Conservation (phyloP, 495 filamentous ascomycete genomes). For the Rostrohypoxylon terebratum region DNA sequence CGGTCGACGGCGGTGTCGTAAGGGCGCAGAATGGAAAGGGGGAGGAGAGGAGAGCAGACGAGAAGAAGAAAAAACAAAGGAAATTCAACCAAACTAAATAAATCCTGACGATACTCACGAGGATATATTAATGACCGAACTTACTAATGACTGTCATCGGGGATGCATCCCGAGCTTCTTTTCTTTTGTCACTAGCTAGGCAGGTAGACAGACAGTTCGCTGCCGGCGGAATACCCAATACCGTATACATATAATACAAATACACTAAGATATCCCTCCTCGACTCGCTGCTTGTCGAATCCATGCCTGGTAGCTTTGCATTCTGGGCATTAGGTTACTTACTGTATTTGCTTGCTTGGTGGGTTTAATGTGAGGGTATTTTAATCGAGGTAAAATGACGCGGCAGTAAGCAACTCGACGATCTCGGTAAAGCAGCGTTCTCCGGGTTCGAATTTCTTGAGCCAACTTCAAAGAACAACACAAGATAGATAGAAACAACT, state of each 20-base stretch:
- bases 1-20: constrained; percentile 30
- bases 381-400: too few species aligned
- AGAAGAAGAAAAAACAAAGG: background rate
- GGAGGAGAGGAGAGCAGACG: background rate
- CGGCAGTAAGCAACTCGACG: too few species aligned
- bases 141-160: background rate
- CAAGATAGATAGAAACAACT: too few species aligned
- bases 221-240: background rate
- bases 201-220: background rate
- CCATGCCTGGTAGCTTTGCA: background rate
- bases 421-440: too few species aligned
- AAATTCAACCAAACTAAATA: background rate
- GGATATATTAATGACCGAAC: constrained; percentile 3
- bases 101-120: constrained; percentile 5
- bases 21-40: background rate
- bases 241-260: too few species aligned
- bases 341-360: background rate
- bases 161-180: background rate
- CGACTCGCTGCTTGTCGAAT: background rate
- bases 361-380: too few species aligned
- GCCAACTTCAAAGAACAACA: too few species aligned
- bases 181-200: background rate
- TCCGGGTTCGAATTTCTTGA: too few species aligned
- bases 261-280: background rate
- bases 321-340: background rate